These are phyloP conservation scores for Hyaloscypha hepaticicola DNA, from an alignment of 495 filamentous ascomycete genomes.

Conservation along the genomic window DNA sequence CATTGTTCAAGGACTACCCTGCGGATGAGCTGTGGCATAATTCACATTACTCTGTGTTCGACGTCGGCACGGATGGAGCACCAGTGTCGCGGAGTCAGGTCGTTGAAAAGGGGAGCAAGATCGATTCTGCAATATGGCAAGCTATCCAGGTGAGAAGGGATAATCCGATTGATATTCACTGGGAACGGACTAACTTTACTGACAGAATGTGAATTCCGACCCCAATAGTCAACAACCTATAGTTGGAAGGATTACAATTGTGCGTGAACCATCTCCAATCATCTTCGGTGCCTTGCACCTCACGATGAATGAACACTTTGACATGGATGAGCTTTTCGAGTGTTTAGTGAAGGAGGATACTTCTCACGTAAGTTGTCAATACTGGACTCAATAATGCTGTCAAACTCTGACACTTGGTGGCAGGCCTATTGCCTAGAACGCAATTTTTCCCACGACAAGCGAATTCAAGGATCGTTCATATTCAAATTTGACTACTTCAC, in stretches of 20 bases:
- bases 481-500: slow-evolving; percentile 59
- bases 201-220: slow-evolving; percentile 42
- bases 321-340: slow-evolving; percentile 52
- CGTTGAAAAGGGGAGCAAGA: slow-evolving; percentile 33
- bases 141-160: slow-evolving; percentile 17
- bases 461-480: slow-evolving; percentile 47
- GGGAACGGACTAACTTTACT: background rate
- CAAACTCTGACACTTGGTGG: slow-evolving; percentile 21
- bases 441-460: slow-evolving; percentile 37
- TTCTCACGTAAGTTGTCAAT: slow-evolving; percentile 9
- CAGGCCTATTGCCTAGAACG: slow-evolving; percentile 38
- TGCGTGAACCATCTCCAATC: slow-evolving; percentile 51
- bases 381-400: slow-evolving; percentile 20
- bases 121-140: slow-evolving; percentile 25
- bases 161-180: background rate
- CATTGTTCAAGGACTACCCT: slow-evolving; percentile 34
- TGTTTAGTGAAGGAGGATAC: slow-evolving; percentile 39
- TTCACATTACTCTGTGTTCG: slow-evolving; percentile 50
- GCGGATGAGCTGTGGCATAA: slow-evolving; percentile 39
- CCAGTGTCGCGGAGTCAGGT: slow-evolving; percentile 34
- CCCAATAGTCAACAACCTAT: slow-evolving; percentile 35
- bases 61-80: slow-evolving; percentile 44
- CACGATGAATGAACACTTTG: slow-evolving; percentile 47
- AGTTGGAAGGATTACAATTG: slow-evolving; percentile 50
- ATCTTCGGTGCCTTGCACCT: slow-evolving; percentile 51